These are phyloP conservation scores for Aspergillus pseudonomiae DNA, from an alignment of 2,329 filamentous ascomycete species.

Conservation along the genomic window DNA sequence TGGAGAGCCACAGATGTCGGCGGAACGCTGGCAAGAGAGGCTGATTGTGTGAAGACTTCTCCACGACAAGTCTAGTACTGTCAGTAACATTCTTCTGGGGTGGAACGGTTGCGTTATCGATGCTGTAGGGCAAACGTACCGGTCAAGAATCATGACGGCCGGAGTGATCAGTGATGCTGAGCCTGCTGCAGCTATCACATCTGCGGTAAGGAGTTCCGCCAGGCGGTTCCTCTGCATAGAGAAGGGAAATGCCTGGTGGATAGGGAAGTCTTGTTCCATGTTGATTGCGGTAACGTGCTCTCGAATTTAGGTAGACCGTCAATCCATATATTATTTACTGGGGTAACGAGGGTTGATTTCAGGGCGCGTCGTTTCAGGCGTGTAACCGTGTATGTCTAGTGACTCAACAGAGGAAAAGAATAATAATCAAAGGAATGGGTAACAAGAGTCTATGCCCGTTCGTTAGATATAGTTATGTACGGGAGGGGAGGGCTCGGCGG, in stretches of 20 bases:
- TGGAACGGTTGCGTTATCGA: background rate
- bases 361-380: background rate
- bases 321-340: background rate
- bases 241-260: slow-evolving; percentile 28
- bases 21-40: slow-evolving; percentile 36
- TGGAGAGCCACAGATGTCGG: slow-evolving; percentile 37
- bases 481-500: background rate
- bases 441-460: background rate
- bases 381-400: background rate
- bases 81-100: slow-evolving; percentile 12
- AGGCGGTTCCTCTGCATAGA: slow-evolving; percentile 38
- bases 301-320: background rate
- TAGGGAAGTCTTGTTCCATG: slow-evolving; percentile 32
- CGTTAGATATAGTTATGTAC: background rate
- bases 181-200: slow-evolving; percentile 66
- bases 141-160: slow-evolving; percentile 80
- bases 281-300: slow-evolving; percentile 1
- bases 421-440: slow-evolving; percentile 8
- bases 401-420: slow-evolving; percentile 3
- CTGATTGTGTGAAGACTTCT: slow-evolving; percentile 43
- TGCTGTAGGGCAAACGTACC: slow-evolving; percentile 51
- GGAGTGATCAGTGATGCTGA: slow-evolving; percentile 76
- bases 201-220: slow-evolving; percentile 57
- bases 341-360: background rate
- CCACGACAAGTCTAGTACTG: slow-evolving; percentile 43